These are phyloP conservation scores for Chlorella sp. DNA, from an alignment of 139 green algal genomes.

Conservation along the genomic window DNA sequence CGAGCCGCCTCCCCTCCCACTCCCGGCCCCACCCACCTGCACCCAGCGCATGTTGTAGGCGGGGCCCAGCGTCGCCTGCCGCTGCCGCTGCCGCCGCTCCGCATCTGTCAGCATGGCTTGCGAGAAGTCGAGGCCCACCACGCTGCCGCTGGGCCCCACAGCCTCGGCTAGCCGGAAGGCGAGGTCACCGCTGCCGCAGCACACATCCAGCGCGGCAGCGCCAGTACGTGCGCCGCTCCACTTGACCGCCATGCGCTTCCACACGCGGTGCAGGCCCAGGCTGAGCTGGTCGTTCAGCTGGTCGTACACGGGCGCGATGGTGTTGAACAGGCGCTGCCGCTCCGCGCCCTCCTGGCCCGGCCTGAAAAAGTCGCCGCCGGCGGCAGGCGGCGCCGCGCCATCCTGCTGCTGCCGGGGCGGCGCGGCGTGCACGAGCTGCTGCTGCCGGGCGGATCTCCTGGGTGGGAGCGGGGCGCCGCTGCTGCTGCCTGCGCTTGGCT, in stretches of 20 bases:
- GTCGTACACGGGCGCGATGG: constrained; percentile 89
- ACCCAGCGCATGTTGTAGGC: constrained; percentile 44
- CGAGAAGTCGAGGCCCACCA: constrained; percentile 95
- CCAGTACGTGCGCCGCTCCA: constrained; percentile 76
- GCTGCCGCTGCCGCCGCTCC: constrained; percentile 33
- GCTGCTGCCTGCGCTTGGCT: no score
- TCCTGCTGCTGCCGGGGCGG: not conserved
- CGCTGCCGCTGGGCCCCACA: constrained; percentile 79
- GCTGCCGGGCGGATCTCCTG: not conserved
- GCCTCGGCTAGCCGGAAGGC: constrained; percentile 79
- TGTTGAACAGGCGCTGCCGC: constrained; percentile 83
- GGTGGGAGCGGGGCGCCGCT: no score
- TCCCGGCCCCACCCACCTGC: constrained; percentile 52
- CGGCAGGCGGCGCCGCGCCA: not conserved
- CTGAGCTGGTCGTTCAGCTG: constrained; percentile 94
- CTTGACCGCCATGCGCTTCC: constrained; percentile 95
- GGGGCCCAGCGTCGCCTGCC: not conserved
- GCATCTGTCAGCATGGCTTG: constrained; percentile 85
- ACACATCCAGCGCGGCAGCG: constrained; percentile 84
- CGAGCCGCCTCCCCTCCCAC: no score
- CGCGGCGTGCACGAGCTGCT: no score
- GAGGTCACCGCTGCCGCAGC: constrained; percentile 95
- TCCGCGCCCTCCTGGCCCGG: constrained; percentile 37
- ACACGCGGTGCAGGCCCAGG: constrained; percentile 93
- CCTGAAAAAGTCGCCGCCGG: constrained; percentile 11